Conservation (phyloP, 371 early-diverging fungal species). For the Fennellomyces sp. region DNA sequence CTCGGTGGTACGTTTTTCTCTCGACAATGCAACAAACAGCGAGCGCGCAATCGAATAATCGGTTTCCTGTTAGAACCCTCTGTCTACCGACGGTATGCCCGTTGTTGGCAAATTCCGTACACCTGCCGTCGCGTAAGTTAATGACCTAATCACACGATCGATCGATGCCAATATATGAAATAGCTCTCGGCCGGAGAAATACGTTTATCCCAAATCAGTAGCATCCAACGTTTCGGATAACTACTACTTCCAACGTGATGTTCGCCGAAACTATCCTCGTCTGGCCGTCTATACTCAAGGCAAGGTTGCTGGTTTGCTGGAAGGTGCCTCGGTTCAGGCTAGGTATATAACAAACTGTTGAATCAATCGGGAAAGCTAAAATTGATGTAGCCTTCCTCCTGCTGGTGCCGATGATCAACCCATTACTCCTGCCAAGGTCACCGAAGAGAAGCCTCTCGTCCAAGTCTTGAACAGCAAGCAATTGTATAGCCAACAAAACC, state of each 20-base stretch:
- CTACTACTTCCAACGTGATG: slow-evolving; percentile 90
- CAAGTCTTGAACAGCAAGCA: slow-evolving; percentile 41
- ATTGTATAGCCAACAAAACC: slow-evolving; percentile 34
- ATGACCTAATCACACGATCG: no score
- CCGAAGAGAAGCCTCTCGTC: slow-evolving; percentile 42
- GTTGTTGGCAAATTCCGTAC: slow-evolving; percentile 63
- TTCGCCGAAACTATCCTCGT: slow-evolving; percentile 89
- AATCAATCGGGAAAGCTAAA: not conserved
- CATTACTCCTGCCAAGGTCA: slow-evolving; percentile 17
- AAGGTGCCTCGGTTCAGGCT: slow-evolving; percentile 47
- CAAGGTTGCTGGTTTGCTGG: slow-evolving; percentile 70
- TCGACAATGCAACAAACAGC: not conserved
- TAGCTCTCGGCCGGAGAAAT: slow-evolving; percentile 59
- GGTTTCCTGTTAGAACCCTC: slow-evolving; percentile 52
- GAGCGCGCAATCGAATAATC: not conserved
- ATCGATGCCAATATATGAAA: not conserved
- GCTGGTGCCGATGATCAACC: slow-evolving; percentile 25
- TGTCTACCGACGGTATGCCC: slow-evolving; percentile 65
- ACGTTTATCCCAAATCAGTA: slow-evolving; percentile 53
- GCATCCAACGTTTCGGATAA: slow-evolving; percentile 77
- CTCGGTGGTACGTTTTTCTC: slow-evolving; percentile 39
- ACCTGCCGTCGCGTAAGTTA: slow-evolving; percentile 61
- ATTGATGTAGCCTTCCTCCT: slow-evolving; percentile 27
- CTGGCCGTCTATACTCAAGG: slow-evolving; percentile 82
- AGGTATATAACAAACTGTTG: slow-evolving; percentile 30